Base-by-base conservation (phyloP, 305 asterid genomes). In the Fraxinus floribunda region DNA sequence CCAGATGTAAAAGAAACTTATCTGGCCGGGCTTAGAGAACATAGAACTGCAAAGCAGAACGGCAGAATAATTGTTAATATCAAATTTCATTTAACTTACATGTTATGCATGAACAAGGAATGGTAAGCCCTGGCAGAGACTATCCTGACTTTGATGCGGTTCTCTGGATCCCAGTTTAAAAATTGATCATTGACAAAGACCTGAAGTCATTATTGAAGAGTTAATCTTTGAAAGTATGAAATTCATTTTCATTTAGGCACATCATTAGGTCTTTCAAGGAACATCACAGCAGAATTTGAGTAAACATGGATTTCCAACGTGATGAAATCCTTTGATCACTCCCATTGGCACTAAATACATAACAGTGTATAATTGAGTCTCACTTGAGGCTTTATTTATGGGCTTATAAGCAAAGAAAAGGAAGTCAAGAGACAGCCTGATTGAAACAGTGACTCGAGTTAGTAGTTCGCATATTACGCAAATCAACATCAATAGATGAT, bases 81-180 rank as follows among this genome's bases (percentile, higher is more conserved):
- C 2, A 35, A 36, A 8, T 49, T 62, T 34, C 24, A 62, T 85
- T 81, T 44, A 6, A 81, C 98, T 94, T 89, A 96, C 99, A 97
- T 97, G 89, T 97, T 97, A 85, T 93, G 97, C 99, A 97, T 97
- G 97, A 97, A 97, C 87, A 97, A 84, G 73, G 99, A 95, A 90
- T 97, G 98, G 85, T 97, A 97, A 70, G 99, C 99, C 87, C 99
- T 93, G 79, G 98, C 99, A 74, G 99, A 95, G 79, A 97, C 98
- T 64, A 97, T 97, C 88, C 99, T 88, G 82, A 97, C 99, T 94
- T 93, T 97, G 94, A 97, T 93, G 36, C 96, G 94, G 87, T 93
- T 88, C 86, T 93, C 88, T 11, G 97, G 97, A 83, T 97, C 98
- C 99, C 99, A 97, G 85, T 95, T 97, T 34, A 97, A 94, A 90